Evolutionary conservation across 495 filamentous ascomycete species (phyloP), one percentile per base, ranked within the genome.

Genomic region (Schizothecium vesticola): DNA sequence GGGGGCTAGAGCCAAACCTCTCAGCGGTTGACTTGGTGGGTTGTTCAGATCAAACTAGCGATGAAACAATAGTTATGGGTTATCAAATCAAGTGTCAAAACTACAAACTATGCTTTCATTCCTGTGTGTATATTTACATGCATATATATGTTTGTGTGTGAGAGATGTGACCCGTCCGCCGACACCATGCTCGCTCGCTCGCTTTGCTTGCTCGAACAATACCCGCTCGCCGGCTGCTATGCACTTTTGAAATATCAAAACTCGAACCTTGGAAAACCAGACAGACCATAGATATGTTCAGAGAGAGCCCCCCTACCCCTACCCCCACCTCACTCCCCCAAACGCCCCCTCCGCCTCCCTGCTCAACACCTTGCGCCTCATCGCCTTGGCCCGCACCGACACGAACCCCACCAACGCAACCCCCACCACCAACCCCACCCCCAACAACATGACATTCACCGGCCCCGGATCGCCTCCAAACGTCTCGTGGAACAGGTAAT

Each of bases 401-500:
- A 94, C 90, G 74, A 83, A 94, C 3, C 69, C 72, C n/a, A 91
- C 86, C 36, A 94, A 74, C 5, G 75, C 77, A 3, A 78, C 61
- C 0, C 92, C 92, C 12, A 90, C 83, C 3, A 87, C 70, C 28
- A 89, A 72, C 12, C 89, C 91, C 3, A 86, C 56, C 0, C 76
- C 70, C 22, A 94, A 80, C 57, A 98, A 76, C 0, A 88, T 75
- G 13, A 90, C 21, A 80, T 99, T 96, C 0, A 96, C 90, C 1
- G 92, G 92, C 0, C 89, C 79, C 0, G 94, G 94, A 78, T 97
- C 80, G 12, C 87, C 85, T 26, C 81, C 59, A 76, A 94, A 97
- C 1, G 80, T 81, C 59, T 84, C 82, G 70, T 97, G 90, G 29
- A 92, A 94, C 63, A 95, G 69, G 65, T 88, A 88, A 76, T 97